A percentile compares a stretch with the other conserved stretches of the same genome.
Conservation (phyloP, 495 filamentous ascomycete genomes). For the Penicillium angulare region DNA sequence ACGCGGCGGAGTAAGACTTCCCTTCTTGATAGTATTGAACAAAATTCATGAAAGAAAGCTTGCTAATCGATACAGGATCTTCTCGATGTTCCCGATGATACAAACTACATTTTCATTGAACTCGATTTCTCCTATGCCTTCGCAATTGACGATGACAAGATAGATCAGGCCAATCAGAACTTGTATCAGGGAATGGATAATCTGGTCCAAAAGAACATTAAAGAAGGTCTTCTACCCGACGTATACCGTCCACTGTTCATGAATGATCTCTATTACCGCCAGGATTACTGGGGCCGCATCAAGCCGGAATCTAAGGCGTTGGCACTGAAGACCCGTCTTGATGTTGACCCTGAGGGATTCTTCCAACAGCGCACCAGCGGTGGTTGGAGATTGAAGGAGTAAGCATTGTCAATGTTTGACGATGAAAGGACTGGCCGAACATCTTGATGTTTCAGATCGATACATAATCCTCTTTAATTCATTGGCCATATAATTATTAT, state of each 20-base stretch:
- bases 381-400: constrained; percentile 26
- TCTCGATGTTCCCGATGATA: constrained; percentile 47
- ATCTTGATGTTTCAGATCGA: not conserved
- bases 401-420: not conserved
- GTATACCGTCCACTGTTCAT: constrained; percentile 58
- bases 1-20: constrained; percentile 39
- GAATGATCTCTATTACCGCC: constrained; percentile 57
- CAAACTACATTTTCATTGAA: constrained; percentile 56
- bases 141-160: constrained; percentile 40
- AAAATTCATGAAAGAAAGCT: not conserved
- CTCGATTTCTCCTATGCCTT: constrained; percentile 53
- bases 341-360: constrained; percentile 57
- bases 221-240: constrained; percentile 44
- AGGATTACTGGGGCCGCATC: constrained; percentile 60
- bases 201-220: constrained; percentile 35
- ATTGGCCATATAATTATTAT: too few relatives aligned
- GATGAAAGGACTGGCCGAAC: not conserved
- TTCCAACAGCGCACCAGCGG: constrained; percentile 59
- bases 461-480: not conserved
- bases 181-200: constrained; percentile 33
- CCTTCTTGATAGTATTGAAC: not conserved
- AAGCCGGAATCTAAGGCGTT: constrained; percentile 42
- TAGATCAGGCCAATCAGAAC: constrained; percentile 50
- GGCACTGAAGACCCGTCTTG: constrained; percentile 37
- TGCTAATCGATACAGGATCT: constrained; percentile 41